These are phyloP conservation scores for Alternaria consortialis DNA, from an alignment of 2,329 filamentous ascomycete genomes.

Conservation along the genomic window DNA sequence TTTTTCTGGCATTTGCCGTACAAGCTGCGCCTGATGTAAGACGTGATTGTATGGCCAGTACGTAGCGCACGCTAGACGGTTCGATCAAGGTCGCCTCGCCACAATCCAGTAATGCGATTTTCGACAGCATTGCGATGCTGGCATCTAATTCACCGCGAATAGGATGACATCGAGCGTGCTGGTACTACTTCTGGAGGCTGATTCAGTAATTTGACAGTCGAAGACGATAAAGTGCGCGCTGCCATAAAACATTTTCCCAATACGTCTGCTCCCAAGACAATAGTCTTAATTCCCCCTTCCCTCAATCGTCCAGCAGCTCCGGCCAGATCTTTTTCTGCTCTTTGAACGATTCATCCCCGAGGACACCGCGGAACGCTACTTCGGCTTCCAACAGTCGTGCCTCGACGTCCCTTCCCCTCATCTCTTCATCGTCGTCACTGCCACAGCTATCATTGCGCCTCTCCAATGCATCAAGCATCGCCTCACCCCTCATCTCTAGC, in stretches of 20 bases:
- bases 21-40: neutral
- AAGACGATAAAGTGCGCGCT: neutral
- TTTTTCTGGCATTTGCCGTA: neutral
- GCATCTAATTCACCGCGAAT: neutral
- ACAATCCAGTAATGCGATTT: too few relatives aligned
- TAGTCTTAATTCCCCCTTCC: neutral
- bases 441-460: conserved; percentile 2
- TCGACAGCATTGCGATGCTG: neutral
- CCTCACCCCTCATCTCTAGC: conserved; percentile 21
- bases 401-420: conserved; percentile 3
- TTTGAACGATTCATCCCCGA: conserved; percentile 24
- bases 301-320: conserved; percentile 18
- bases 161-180: neutral
- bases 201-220: neutral
- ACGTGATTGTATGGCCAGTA: neutral
- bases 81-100: neutral
- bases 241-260: neutral
- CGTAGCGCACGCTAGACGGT: neutral
- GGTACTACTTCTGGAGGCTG: neutral
- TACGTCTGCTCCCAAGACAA: neutral
- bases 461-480: conserved; percentile 22
- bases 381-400: conserved; percentile 14
- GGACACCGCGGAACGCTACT: conserved; percentile 20
- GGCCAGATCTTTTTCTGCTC: conserved; percentile 24
- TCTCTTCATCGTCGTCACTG: conserved; percentile 12